Conservation (phyloP, 495 filamentous ascomycete species). For the Neurospora africana region DNA sequence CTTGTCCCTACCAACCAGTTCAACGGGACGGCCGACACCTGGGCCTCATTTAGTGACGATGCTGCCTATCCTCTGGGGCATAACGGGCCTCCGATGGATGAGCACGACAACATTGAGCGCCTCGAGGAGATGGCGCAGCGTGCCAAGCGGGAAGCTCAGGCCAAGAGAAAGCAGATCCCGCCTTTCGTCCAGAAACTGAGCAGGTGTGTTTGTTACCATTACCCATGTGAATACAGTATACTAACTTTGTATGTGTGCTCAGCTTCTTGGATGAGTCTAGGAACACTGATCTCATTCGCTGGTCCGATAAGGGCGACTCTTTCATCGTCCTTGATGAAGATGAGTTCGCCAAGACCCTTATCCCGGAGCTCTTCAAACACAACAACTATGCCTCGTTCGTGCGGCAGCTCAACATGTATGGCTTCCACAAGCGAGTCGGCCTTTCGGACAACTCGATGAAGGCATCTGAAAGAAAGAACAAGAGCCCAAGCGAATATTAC, state of each 20-base stretch:
- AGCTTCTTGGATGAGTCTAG: slow-evolving; percentile 90
- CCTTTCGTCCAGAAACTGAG: slow-evolving; percentile 98
- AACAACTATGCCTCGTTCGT: slow-evolving; percentile 99
- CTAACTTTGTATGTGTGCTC: slow-evolving; percentile 1
- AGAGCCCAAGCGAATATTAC: slow-evolving; percentile 94
- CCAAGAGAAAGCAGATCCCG: slow-evolving; percentile 87
- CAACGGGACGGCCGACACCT: slow-evolving; percentile 33
- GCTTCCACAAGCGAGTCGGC: slow-evolving; percentile 97
- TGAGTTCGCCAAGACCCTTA: slow-evolving; percentile 94
- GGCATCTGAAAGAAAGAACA: slow-evolving; percentile 90
- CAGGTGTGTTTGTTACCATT: slow-evolving; percentile 49
- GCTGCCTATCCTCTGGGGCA: slow-evolving; percentile 23
- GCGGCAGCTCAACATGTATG: slow-evolving; percentile 98
- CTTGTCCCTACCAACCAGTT: slow-evolving; percentile 41
- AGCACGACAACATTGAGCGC: slow-evolving; percentile 61
- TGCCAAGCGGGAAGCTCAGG: slow-evolving; percentile 73
- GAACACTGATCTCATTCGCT: slow-evolving; percentile 90
- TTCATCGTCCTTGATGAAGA: slow-evolving; percentile 97
- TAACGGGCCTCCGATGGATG: slow-evolving; percentile 32
- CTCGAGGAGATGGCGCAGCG: slow-evolving; percentile 63
- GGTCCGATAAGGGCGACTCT: slow-evolving; percentile 91
- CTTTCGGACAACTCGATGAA: slow-evolving; percentile 96
- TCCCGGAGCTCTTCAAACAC: slow-evolving; percentile 97
- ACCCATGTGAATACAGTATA: not conserved
- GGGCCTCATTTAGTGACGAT: slow-evolving; percentile 41